Base-by-base conservation (phyloP, 495 filamentous ascomycete genomes). In the Rostrohypoxylon terebratum region DNA sequence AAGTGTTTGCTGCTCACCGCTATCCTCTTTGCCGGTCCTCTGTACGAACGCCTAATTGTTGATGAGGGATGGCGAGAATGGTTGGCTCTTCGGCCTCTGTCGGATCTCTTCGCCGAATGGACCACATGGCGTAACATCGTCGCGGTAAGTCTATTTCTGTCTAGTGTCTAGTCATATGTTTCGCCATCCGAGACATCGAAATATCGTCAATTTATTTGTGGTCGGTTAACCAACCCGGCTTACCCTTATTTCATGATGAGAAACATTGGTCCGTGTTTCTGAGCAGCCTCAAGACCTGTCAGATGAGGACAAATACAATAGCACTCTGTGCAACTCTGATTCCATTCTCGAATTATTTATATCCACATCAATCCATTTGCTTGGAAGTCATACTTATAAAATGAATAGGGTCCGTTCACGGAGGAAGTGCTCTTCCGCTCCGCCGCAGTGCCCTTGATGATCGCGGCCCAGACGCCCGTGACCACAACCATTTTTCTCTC, bases 241-340 rank as follows among this genome's bases (percentile, higher is more conserved):
- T 57, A 23, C 38, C 28, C 34, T 33, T 63, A 59, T 42, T n/a
- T 59, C 58, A 73, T 73, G 66, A 76, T 73, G 93, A 96, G 87
- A 88, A 75, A 88, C 80, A 90, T 93, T 96, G 93, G 94, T 97
- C 94, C 94, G 94, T 97, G 94, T 97, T 97, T 87, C 94, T 90
- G 92, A 97, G 92, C 91, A 91, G 94, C 90, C 87, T 93, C 93
- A 97, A 96, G 93, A 96, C 92, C 91, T 93, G 91, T 88, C 86
- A 86, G 79, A 42, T 91, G 94, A 95, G 87, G 94, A 95, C 86
- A 89, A 85, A 80, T 73, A 83, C 88, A 86, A 89, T 86, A 85
- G 81, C 81, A 92, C 90, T 81, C 83, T 85, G 88, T 91, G 93
- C 92, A 92, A 78, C 87, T 93, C 93, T 97, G 93, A 97, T 86